phyloP scores from a whole-genome alignment of 1,284 basidiomycete genomes.

The Heterobasidion parviporum region DNA sequence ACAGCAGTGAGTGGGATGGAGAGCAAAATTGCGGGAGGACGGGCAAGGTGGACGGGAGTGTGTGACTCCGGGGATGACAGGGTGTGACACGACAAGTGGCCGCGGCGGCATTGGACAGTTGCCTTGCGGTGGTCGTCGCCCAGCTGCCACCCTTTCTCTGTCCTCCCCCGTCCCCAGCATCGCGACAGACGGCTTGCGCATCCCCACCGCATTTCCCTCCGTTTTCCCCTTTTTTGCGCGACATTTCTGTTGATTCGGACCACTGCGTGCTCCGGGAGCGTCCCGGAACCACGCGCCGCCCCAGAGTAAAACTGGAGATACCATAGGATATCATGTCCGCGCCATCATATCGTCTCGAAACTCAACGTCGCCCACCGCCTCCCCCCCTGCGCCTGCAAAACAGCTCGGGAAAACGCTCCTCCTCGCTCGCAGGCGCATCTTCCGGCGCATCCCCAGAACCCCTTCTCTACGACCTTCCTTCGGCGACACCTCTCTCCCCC shows the following conservation, averaged over 20 bases:
- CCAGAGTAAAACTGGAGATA: not conserved
- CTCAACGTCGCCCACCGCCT: slow-evolving; percentile 55
- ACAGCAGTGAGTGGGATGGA: no score
- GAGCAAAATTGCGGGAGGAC: no score
- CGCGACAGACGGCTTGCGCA: not conserved
- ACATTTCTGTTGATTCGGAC: not conserved
- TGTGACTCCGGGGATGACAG: not conserved
- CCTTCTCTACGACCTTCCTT: slow-evolving; percentile 70
- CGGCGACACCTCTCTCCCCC: slow-evolving; percentile 45
- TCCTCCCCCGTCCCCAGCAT: no score
- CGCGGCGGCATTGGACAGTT: not conserved
- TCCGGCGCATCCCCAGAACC: slow-evolving; percentile 34
- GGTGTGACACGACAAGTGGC: not conserved
- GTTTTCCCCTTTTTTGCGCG: not conserved
- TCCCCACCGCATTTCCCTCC: not conserved
- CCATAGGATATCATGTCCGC: slow-evolving; percentile 16
- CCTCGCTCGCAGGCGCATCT: slow-evolving; percentile 15
- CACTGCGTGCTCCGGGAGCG: not conserved
- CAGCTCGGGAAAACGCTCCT: slow-evolving; percentile 34
- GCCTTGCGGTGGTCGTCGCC: not conserved
- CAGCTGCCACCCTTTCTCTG: not conserved
- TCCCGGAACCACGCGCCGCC: not conserved
- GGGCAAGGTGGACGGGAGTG: not conserved
- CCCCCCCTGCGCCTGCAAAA: slow-evolving; percentile 50
- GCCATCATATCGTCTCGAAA: slow-evolving; percentile 55